Evolutionary conservation across 2,329 filamentous ascomycete genomes (phyloP), one percentile per base, ranked within the genome.

Genomic region (Colletotrichum liaoningense): DNA sequence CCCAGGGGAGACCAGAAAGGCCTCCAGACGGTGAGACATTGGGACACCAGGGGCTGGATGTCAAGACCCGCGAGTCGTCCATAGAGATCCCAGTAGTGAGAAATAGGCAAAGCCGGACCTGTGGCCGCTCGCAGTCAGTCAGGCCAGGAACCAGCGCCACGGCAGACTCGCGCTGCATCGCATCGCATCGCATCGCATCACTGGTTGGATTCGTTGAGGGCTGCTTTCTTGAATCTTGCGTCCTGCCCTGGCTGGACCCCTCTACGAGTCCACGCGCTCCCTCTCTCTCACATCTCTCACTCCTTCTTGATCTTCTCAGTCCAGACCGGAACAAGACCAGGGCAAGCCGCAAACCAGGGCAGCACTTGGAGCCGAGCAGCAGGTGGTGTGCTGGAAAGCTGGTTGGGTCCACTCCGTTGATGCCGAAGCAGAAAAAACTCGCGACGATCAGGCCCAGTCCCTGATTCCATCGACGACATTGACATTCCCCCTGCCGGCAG

Each of bases 401-500:
- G 49, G 30, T 16, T 26, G 58, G 67, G 46, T 54, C 67, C 67
- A 70, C 67, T 24, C 60, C 55, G 46, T 70, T 24, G 66, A 62
- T 49, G 57, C 67, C 46, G 56, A 57, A 73, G 49, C 60, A 70
- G 67, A 54, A 70, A 72, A 62, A 38, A 60, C 49, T n/a, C 35
- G 70, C 28, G 70, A 24, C 55, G 60, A 73, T 65, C 60, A 56
- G 66, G 35, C 35, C 63, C 24, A 24, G 63, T 66, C 63, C 57
- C 54, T 2, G 12, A 35, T 22, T 24, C 67, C 58, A 56, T 70
- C 66, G 70, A 70, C 70, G 67, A 73, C 60, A 70, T 73, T 19
- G 67, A 38, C 70, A 70, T 73, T 60, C 67, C 60, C 70, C 60
- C 56, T 62, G 70, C 67, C 60, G 70, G 67, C 67, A 38, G 52